Evolutionary conservation across 2,329 filamentous ascomycete genomes (phyloP).

Genomic region (Fusarium sp.): DNA sequence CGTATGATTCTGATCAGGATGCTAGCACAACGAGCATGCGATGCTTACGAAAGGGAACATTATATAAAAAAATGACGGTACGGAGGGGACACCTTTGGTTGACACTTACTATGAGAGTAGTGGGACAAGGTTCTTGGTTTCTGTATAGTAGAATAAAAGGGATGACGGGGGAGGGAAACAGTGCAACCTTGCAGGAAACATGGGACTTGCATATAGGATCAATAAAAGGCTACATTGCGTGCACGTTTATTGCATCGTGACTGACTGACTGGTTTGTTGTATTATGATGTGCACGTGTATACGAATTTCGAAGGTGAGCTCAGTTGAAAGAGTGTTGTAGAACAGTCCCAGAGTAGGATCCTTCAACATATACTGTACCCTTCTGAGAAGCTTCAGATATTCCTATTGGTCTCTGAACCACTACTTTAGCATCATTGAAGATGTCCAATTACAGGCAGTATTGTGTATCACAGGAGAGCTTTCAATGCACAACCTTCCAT

Average conservation of each 20-base stretch:
- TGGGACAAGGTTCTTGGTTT: conserved; percentile 19
- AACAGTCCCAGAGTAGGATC: not conserved
- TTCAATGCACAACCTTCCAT: conserved; percentile 17
- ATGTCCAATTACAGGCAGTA: conserved; percentile 3
- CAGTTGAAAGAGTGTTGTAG: not conserved
- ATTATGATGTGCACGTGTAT: not conserved
- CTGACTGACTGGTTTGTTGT: not conserved
- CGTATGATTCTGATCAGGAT: conserved; percentile 17
- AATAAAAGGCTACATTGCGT: conserved; percentile 24
- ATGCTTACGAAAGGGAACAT: conserved; percentile 33
- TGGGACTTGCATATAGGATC: conserved; percentile 28
- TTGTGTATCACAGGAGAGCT: not conserved
- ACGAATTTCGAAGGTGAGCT: not conserved
- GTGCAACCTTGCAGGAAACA: conserved; percentile 24
- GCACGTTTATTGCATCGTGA: not conserved
- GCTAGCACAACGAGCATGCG: conserved; percentile 29
- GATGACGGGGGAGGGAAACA: not conserved
- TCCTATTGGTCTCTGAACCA: not conserved
- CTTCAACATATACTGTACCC: not conserved
- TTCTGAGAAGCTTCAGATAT: not conserved
- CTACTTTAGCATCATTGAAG: not conserved
- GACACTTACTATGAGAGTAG: conserved; percentile 22
- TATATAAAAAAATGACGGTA: conserved; percentile 30
- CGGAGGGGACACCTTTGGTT: conserved; percentile 7
- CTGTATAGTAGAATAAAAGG: conserved; percentile 45